Conservation (phyloP, 1,284 basidiomycete species). For the Macrocystidia cucumis region DNA sequence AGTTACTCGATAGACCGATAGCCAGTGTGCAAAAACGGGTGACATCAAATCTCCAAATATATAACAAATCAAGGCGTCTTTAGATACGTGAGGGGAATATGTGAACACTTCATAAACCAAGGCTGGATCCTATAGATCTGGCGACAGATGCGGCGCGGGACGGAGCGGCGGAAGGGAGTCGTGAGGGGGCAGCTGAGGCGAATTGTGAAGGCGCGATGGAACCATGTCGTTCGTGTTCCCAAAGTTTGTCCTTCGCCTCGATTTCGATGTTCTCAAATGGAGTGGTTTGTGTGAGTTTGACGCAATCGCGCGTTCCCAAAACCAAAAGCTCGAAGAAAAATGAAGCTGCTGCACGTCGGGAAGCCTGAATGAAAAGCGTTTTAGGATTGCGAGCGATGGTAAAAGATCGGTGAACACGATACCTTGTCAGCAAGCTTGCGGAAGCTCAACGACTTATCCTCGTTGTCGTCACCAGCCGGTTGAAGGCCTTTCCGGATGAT, state of each 20-base stretch:
- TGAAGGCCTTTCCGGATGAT: slow-evolving; percentile 76
- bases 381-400: slow-evolving; percentile 4
- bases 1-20: background rate
- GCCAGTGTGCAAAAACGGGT: too few relatives aligned
- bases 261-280: slow-evolving; percentile 87
- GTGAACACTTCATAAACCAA: slow-evolving; percentile 19
- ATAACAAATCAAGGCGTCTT: too few relatives aligned
- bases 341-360: slow-evolving; percentile 84
- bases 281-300: slow-evolving; percentile 69
- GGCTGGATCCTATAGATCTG: slow-evolving; percentile 20
- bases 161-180: slow-evolving; percentile 13
- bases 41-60: slow-evolving; percentile 3
- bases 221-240: slow-evolving; percentile 59
- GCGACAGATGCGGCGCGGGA: slow-evolving; percentile 20
- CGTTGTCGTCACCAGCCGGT: slow-evolving; percentile 38
- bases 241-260: slow-evolving; percentile 75
- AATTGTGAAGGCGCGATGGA: slow-evolving; percentile 32
- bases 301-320: slow-evolving; percentile 85
- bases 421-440: slow-evolving; percentile 70
- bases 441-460: slow-evolving; percentile 65
- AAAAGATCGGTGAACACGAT: slow-evolving; percentile 17
- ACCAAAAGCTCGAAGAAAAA: slow-evolving; percentile 99
- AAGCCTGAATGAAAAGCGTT: slow-evolving; percentile 44
- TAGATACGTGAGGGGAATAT: slow-evolving; percentile 7
- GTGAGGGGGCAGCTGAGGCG: slow-evolving; percentile 16